A percentile compares a stretch with the other conserved stretches of the same genome.
These are phyloP conservation scores for Penicillium manginii DNA, from an alignment of 495 filamentous ascomycete species.

Conservation along the genomic window DNA sequence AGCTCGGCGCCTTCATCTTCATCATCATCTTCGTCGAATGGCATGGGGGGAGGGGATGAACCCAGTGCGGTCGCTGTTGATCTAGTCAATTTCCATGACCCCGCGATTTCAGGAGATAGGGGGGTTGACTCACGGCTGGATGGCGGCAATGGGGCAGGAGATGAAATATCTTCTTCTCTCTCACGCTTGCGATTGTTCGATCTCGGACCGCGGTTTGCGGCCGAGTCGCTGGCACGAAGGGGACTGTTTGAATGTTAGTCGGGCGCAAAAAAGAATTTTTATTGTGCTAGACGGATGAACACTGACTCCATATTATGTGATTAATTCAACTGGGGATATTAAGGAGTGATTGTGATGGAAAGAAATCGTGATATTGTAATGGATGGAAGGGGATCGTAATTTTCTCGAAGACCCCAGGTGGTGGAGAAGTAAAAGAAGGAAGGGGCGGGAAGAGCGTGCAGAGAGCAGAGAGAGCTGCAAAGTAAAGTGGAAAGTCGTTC, in stretches of 20 bases:
- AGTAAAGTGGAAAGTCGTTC: constrained; percentile 15
- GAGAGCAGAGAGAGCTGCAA: constrained; percentile 19
- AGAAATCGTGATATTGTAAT: background rate
- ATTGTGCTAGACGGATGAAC: background rate
- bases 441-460: constrained; percentile 15
- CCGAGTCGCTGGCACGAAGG: constrained; percentile 79
- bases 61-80: constrained; percentile 29
- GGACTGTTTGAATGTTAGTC: constrained; percentile 57
- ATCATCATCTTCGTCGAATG: constrained; percentile 68
- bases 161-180: constrained; percentile 78
- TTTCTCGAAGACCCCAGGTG: constrained; percentile 18
- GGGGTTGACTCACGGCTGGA: constrained; percentile 65
- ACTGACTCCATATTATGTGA: constrained; percentile 47
- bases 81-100: constrained; percentile 27
- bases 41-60: constrained; percentile 56
- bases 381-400: background rate
- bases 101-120: constrained; percentile 15
- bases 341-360: constrained; percentile 4
- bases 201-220: constrained; percentile 77
- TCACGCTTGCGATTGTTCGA: constrained; percentile 76
- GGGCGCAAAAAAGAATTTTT: constrained; percentile 9
- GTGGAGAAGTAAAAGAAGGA: constrained; percentile 19
- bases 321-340: constrained; percentile 14
- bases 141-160: constrained; percentile 64
- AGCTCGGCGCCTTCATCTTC: constrained; percentile 75